These are phyloP conservation scores for Sporothrix pseudoabietina DNA, from an alignment of 2,329 filamentous ascomycete genomes.

Conservation along the genomic window DNA sequence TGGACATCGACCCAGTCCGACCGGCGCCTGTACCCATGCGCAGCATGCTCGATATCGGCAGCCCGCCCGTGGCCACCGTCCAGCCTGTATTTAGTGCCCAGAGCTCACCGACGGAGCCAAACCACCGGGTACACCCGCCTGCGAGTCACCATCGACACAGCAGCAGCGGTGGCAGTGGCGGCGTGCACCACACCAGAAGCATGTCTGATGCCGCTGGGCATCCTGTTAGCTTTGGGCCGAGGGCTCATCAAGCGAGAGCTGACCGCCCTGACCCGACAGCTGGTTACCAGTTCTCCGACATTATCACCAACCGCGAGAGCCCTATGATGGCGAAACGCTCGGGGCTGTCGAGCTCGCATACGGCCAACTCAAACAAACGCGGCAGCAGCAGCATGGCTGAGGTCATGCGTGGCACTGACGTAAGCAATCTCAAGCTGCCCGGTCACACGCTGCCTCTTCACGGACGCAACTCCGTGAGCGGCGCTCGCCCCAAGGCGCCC, in stretches of 20 bases:
- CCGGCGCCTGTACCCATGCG: constrained; percentile 44
- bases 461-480: constrained; percentile 47
- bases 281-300: constrained; percentile 64
- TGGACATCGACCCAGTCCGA: constrained; percentile 56
- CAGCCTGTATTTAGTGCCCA: constrained; percentile 48
- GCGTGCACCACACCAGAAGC: constrained; percentile 49
- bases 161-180: constrained; percentile 12
- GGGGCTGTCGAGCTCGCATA: constrained; percentile 45
- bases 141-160: constrained; percentile 32
- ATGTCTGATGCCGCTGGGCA: constrained; percentile 57
- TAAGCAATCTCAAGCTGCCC: constrained; percentile 53
- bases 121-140: constrained; percentile 40
- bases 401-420: constrained; percentile 55
- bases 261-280: constrained; percentile 48
- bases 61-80: constrained; percentile 39
- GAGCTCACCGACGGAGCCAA: constrained; percentile 50
- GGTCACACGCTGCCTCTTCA: constrained; percentile 43
- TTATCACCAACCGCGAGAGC: constrained; percentile 55
- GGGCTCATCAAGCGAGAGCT: constrained; percentile 37
- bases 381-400: constrained; percentile 53
- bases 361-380: constrained; percentile 32
- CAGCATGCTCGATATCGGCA: constrained; percentile 57
- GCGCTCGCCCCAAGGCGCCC: constrained; percentile 34
- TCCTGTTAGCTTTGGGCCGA: constrained; percentile 52
- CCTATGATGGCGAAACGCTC: constrained; percentile 53